Evolutionary conservation across 371 early-diverging fungal genomes (phyloP).

Genomic region (Cokeromyces recurvatus): DNA sequence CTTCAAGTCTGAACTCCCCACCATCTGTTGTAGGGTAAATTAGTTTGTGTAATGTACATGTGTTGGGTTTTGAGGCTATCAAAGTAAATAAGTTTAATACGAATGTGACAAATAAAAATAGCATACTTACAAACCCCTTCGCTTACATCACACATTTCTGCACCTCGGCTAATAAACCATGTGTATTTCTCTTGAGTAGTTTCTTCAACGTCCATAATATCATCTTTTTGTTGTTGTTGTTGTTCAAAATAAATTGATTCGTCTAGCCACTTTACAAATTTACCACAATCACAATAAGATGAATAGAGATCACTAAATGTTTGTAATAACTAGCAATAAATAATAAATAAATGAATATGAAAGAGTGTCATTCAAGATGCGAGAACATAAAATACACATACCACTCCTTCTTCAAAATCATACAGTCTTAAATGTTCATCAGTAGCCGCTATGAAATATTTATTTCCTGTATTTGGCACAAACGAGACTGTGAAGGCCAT

Average conservation of each 20-base stretch:
- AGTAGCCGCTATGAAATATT: conserved; percentile 83
- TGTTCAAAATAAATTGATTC: conserved; percentile 9
- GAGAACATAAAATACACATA: conserved; percentile 1
- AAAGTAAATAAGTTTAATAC: no score
- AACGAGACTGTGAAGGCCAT: conserved; percentile 93
- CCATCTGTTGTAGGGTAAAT: conserved; percentile 68
- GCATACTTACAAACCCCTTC: conserved; percentile 66
- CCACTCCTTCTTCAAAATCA: conserved; percentile 75
- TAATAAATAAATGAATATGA: neutral
- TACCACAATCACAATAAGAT: conserved; percentile 88
- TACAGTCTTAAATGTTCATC: conserved; percentile 82
- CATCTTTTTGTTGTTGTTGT: conserved; percentile 1
- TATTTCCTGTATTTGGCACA: conserved; percentile 86
- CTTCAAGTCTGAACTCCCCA: conserved; percentile 64
- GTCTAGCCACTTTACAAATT: conserved; percentile 71
- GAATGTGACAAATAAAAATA: no score
- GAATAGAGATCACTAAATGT: conserved; percentile 79
- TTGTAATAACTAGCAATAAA: conserved; percentile 54
- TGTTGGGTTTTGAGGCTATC: conserved; percentile 78
- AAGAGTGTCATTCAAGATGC: no score
- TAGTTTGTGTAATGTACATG: conserved; percentile 75
- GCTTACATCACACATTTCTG: conserved; percentile 83
- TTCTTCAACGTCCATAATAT: conserved; percentile 5
- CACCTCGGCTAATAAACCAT: conserved; percentile 82
- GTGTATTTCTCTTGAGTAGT: conserved; percentile 44